Percentiles rank a stretch among this genome's conserved stretches.
Conservation (phyloP, 257 asterid genomes). For the Solanum corneliomulleri region DNA sequence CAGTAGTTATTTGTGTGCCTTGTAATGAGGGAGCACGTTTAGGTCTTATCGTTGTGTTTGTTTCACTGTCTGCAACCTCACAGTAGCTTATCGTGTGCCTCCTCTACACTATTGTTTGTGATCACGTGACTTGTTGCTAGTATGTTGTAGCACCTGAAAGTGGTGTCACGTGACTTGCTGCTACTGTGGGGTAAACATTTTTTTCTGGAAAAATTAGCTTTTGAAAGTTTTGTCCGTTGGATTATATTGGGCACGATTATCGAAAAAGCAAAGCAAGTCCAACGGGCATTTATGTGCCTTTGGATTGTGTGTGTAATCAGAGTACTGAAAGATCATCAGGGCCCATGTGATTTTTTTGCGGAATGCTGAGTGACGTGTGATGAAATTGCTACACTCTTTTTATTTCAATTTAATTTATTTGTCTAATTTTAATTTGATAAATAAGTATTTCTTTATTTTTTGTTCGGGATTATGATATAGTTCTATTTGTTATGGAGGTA, state of each 20-base stretch:
- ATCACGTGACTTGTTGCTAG: constrained; percentile 28
- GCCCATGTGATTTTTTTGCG: constrained; percentile 10
- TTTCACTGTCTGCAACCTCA: background rate
- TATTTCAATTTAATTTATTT: too few relatives aligned
- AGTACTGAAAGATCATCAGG: background rate
- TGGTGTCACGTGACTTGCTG: constrained; percentile 13
- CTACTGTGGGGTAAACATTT: background rate
- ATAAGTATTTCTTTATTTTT: too few relatives aligned
- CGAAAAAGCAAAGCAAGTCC: background rate
- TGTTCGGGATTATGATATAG: too few relatives aligned
- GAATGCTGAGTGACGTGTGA: constrained; percentile 8
- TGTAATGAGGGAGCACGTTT: background rate
- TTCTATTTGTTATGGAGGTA: too few relatives aligned
- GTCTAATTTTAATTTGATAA: too few relatives aligned
- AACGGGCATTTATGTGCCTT: background rate
- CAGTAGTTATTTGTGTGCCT: background rate
- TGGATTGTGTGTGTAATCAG: background rate
- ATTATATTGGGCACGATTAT: constrained; percentile 2
- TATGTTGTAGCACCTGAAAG: background rate
- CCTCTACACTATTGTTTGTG: background rate
- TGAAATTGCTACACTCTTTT: background rate
- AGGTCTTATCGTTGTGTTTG: background rate
- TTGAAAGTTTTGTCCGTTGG: constrained; percentile 12
- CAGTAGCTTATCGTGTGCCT: background rate
- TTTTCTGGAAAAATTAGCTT: constrained; percentile 2